A percentile compares a stretch with the other conserved stretches of the same genome.
These are phyloP conservation scores for Fragaria vesca DNA, from an alignment of 306 rosid genomes.

Conservation along the genomic window DNA sequence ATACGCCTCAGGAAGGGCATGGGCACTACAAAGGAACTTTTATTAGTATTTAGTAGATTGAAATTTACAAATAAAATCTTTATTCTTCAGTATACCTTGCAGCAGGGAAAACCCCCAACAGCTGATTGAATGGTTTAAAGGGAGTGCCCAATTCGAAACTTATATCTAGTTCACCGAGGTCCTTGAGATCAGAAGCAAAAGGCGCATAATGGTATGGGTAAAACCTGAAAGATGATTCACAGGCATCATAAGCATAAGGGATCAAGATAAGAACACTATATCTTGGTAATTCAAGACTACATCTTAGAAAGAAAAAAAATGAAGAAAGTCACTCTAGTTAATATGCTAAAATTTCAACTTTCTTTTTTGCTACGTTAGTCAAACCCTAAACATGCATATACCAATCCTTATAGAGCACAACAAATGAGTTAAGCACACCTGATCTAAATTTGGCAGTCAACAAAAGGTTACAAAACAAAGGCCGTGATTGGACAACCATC, in stretches of 20 bases:
- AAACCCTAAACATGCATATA: not conserved
- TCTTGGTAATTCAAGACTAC: not conserved
- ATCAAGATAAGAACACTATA: not conserved
- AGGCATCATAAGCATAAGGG: not conserved
- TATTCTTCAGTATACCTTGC: slow-evolving; percentile 61
- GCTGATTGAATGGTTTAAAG: slow-evolving; percentile 96
- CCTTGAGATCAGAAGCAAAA: slow-evolving; percentile 93
- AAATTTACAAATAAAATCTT: not conserved
- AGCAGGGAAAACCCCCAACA: slow-evolving; percentile 94
- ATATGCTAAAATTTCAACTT: not conserved
- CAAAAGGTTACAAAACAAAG: not conserved
- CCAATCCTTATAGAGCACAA: not conserved
- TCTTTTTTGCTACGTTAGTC: not conserved
- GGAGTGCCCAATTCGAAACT: slow-evolving; percentile 70
- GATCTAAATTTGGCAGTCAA: not conserved
- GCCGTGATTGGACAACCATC: not conserved
- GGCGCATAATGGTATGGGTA: slow-evolving; percentile 99
- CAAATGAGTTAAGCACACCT: not conserved
- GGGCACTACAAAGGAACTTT: slow-evolving; percentile 58
- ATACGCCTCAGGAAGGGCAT: slow-evolving; percentile 88
- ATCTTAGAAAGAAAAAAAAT: not conserved
- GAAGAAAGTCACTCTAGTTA: not conserved
- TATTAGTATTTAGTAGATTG: slow-evolving; percentile 17
- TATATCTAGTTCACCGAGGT: slow-evolving; percentile 67
- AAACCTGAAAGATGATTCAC: slow-evolving; percentile 56